Evolutionary conservation across 805 yeast genomes (phyloP), one percentile per base, ranked within the genome.

Genomic region (Teunomyces funiuensis): DNA sequence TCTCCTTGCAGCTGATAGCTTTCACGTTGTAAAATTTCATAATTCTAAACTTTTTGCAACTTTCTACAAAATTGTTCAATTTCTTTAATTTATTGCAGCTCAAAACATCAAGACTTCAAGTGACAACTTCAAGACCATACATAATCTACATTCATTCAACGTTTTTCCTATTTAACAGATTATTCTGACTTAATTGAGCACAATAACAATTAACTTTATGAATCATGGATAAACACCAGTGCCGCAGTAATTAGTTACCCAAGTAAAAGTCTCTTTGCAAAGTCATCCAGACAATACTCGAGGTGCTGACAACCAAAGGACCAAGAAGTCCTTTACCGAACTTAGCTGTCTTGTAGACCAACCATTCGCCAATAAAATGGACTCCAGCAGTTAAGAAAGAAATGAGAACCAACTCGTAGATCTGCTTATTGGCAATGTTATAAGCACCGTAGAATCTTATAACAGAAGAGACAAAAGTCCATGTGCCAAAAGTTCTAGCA

Each of bases 401-500:
- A 63, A 85, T 83, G 52, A 87, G 77, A 14, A 90, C 84, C 50
- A 93, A 71, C 52, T 85, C 81, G 63, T 80, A 93, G 40, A 90
- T 79, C 50, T 82, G 85, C 17, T 80, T 79, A 52, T 82, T 81
- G 41, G 71, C 70, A 31, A 65, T 41, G 58, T 85, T 71, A 65
- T 84, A 85, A 10, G 98, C 95, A 42, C 95, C 96, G 61, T 86
- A 88, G 49, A 83, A 74, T 58, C 99, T 80, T 36, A 93, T 83
- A 22, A 91, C 72, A 2, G 96, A 79, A 2, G 96, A 82, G 52
- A 90, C 75, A 28, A 90, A 71, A 0, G 99, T 93, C 99, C 99
- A 93, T 0, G 99, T 93, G 25, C 99, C 99, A 62, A 93, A 93
- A 0, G 99, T 91, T 55, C 99, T 79, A n/a, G 97, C 96, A 52